phyloP scores from a whole-genome alignment of 257 asterid species.

The Gentiana dahurica region DNA sequence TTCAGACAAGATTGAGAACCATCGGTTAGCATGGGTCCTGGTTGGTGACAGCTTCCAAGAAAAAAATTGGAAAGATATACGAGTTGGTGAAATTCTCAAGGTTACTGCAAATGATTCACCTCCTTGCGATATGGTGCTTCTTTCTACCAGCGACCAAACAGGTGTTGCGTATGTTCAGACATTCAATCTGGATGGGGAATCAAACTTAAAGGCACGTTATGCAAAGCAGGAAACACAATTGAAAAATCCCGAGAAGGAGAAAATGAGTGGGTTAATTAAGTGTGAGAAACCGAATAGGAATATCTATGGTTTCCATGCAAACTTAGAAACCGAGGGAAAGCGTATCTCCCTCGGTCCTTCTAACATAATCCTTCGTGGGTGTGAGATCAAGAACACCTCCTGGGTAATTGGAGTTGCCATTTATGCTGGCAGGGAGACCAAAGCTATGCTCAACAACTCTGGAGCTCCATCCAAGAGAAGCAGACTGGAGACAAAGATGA shows the following conservation, averaged over 20 bases:
- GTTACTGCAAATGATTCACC: conserved; percentile 55
- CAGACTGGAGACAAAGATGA: conserved; percentile 85
- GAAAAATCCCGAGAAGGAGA: conserved; percentile 35
- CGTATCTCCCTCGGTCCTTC: conserved; percentile 93
- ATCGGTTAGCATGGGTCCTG: conserved; percentile 55
- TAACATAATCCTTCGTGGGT: conserved; percentile 84
- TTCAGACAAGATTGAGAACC: conserved; percentile 84
- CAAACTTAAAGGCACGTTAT: conserved; percentile 89
- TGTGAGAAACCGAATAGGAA: conserved; percentile 96
- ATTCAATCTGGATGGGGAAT: conserved; percentile 91
- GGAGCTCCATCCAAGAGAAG: conserved; percentile 97
- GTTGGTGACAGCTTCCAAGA: conserved; percentile 40
- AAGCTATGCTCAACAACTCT: conserved; percentile 95
- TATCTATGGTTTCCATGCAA: conserved; percentile 85
- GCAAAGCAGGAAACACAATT: conserved; percentile 91
- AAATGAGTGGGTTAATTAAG: conserved; percentile 56
- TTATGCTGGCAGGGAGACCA: conserved; percentile 87
- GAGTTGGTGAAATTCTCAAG: conserved; percentile 74
- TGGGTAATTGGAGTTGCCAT: conserved; percentile 88
- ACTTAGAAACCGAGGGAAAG: conserved; percentile 82
- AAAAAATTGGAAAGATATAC: conserved; percentile 73
- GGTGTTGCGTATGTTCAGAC: conserved; percentile 94
- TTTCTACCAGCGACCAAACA: conserved; percentile 77
- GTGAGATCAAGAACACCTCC: conserved; percentile 89
- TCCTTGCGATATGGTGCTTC: conserved; percentile 96